phyloP scores from a whole-genome alignment of 1,284 basidiomycete species.

The Ganoderma multipileum region DNA sequence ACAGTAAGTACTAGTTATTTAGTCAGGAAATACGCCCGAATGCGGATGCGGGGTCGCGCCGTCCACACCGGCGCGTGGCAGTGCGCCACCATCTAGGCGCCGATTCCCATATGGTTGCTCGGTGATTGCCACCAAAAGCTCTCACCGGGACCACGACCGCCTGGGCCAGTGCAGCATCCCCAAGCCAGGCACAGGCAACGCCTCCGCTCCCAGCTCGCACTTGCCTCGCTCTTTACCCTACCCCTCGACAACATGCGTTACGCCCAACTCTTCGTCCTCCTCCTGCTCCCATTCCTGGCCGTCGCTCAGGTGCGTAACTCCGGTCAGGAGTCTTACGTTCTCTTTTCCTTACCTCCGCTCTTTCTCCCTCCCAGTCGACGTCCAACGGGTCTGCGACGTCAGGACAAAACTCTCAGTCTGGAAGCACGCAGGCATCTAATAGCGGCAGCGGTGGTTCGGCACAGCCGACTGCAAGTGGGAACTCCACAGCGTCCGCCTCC shows the following conservation, averaged over 20 bases:
- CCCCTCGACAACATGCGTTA: constrained; percentile 36
- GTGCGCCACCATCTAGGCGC: constrained; percentile 7
- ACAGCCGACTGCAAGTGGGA: constrained; percentile 14
- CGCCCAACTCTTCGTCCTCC: constrained; percentile 34
- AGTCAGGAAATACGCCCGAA: constrained; percentile 15
- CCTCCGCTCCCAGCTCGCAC: constrained; percentile 9
- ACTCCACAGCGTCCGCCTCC: constrained; percentile 16
- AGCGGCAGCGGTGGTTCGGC: constrained; percentile 1
- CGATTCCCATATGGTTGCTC: neutral
- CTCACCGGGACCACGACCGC: constrained; percentile 8
- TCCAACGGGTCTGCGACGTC: constrained; percentile 13
- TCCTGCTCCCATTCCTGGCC: constrained; percentile 42
- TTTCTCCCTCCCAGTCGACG: constrained; percentile 24
- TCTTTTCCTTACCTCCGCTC: constrained; percentile 29
- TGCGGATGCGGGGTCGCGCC: constrained; percentile 19
- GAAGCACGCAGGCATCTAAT: constrained; percentile 1
- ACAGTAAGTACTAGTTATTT: neutral
- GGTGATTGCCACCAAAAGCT: constrained; percentile 7
- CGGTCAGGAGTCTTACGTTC: constrained; percentile 7
- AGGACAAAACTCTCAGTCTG: constrained; percentile 12
- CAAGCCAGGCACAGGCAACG: neutral
- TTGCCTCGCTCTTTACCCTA: constrained; percentile 20
- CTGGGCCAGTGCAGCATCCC: neutral
- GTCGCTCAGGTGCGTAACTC: constrained; percentile 43
- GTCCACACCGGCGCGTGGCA: constrained; percentile 1